Evolutionary conservation across 2,329 filamentous ascomycete species (phyloP), one percentile per base, ranked within the genome.

Genomic region (Pyricularia sp.): DNA sequence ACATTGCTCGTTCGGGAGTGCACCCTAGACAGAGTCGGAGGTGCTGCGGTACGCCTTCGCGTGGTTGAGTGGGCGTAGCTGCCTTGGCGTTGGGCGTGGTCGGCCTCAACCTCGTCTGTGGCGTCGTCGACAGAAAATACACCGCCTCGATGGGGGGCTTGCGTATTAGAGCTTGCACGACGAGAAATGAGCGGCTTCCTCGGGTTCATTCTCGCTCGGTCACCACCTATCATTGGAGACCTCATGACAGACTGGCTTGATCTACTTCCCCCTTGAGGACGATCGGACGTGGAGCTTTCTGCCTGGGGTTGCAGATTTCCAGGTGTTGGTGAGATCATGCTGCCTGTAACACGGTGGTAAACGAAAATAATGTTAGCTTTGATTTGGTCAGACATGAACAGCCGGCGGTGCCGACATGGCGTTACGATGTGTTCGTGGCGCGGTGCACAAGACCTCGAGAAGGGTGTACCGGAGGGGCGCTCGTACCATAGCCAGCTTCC

Each of bases 61-160:
- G 69, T 78, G 60, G 71, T 74, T 62, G 71, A 68, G 72, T 64
- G 75, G 74, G 75, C 66, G 66, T 73, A 75, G 62, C 64, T 73
- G 68, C 78, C 75, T 65, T 84, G 78, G 69, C 82, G 78, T 66
- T 75, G 78, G 33, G 31, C 31, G 19, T 62, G 16, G 71, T 92
- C 89, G 67, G 85, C 84, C 72, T 90, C 87, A 24, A 96, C 86
- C 75, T 97, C 93, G 68, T 86, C 82, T 28, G 87, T 80, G 72
- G 91, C 92, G 74, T 97, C 93, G 73, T 97, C 93, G 62, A 91
- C 91, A 0, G 93, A 97, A 77, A 96, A 97, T 66, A 93, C 82
- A 67, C 90, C 89, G 33, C 93, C 90, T 64, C 91, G 88, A 73
- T 93, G 86, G 2, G 91, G 92, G 55, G 86, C 86, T 71, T 85